Evolutionary conservation across 257 asterid species (phyloP), one percentile per base, ranked within the genome.

Genomic region (Forsythia suspensa): DNA sequence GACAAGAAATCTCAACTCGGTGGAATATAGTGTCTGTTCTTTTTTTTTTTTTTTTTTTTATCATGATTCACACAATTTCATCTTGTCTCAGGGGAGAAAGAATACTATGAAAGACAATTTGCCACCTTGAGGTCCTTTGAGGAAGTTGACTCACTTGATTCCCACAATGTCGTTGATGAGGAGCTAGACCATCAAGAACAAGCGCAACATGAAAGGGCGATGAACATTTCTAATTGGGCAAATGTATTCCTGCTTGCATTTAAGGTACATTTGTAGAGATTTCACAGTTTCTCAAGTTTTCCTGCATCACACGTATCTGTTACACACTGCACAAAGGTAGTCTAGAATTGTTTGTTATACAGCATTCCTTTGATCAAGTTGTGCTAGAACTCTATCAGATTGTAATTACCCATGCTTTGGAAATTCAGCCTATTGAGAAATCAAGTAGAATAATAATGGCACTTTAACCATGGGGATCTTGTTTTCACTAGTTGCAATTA

Each of bases 91-190:
- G 95, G 91, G 48, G 96, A 92, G 87, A 89, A 44, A 72, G 97
- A 92, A 75, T 92, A 90, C 57, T 92, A 92, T 42, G 94, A 89
- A 68, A 87, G 83, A 44, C 97, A 92, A 78, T 82, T 92, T 66
- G 88, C 92, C 16, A 92, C 97, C 15, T 85, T 92, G 63, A 86
- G 74, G 80, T 90, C 94, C 36, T 92, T 92, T 67, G 96, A 90
- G 80, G 96, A 92, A 61, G 91, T 92, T 3, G 97, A 92, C 74
- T 82, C 89, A 5, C 85, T 87, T 16, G 83, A 77, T 41, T 86
- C 88, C 1, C 18, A 86, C 0, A 55, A 84, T 65, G 86, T 51
- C 37, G 80, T 83, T 11, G 90, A 90, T 66, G 93, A 89, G 73
- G 93, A 78, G 66, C 63, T 83, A 2, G 90, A 92, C 9, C 81